Percentiles rank a stretch among this genome's conserved stretches.
Evolutionary conservation across 2,329 filamentous ascomycete species (phyloP).

Genomic region (Thielaviopsis euricoi): DNA sequence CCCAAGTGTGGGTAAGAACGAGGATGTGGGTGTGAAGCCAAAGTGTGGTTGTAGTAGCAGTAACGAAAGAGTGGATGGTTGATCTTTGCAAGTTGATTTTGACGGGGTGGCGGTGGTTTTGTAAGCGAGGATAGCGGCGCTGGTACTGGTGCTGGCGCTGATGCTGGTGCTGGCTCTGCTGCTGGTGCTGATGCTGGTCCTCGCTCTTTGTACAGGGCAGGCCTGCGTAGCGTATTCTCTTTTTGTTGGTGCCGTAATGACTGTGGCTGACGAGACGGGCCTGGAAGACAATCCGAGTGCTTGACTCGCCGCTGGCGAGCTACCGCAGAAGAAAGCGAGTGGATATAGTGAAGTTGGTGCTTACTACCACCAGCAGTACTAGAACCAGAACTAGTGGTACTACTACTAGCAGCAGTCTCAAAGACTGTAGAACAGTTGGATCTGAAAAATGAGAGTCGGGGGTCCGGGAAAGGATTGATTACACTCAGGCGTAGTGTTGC

Average conservation of each 20-base stretch:
- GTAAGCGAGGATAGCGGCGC: background rate
- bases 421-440: conserved; percentile 2
- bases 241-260: background rate
- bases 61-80: background rate
- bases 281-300: background rate
- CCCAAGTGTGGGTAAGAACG: background rate
- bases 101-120: background rate
- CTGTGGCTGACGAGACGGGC: background rate
- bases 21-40: background rate
- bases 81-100: background rate
- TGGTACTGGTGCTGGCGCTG: background rate
- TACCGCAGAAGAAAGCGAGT: conserved; percentile 6
- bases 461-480: background rate
- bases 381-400: too few species aligned
- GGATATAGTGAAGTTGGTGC: background rate
- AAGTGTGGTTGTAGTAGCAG: background rate
- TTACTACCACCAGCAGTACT: background rate
- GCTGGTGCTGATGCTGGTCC: background rate
- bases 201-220: too few species aligned
- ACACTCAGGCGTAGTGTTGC: background rate
- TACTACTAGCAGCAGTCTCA: background rate
- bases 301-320: background rate
- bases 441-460: conserved; percentile 4
- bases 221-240: too few species aligned
- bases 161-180: too few species aligned